A percentile compares a stretch with the other conserved stretches of the same genome.
Conservation (phyloP, 208 protist genomes). For the Trypanosoma vivax region DNA sequence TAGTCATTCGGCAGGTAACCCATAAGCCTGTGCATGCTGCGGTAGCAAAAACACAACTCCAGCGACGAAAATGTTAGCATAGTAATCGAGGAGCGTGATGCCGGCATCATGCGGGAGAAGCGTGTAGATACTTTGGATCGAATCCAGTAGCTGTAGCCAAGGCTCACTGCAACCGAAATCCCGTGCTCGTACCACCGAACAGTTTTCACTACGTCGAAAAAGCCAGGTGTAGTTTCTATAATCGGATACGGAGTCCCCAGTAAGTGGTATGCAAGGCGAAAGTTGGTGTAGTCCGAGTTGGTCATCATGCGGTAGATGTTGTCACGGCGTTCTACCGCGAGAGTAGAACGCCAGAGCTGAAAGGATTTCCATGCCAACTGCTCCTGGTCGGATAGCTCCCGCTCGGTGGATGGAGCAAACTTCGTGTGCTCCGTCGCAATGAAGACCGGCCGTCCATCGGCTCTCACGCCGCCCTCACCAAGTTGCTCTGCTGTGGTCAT, state of each 20-base stretch:
- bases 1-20: constrained; percentile 83
- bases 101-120: constrained; percentile 28
- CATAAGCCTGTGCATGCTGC: constrained; percentile 71
- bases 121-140: constrained; percentile 62
- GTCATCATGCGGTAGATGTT: constrained; percentile 65
- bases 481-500: constrained; percentile 33
- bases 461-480: constrained; percentile 50
- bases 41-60: constrained; percentile 74
- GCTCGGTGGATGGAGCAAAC: constrained; percentile 49
- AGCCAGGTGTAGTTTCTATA: constrained; percentile 39
- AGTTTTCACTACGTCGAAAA: constrained; percentile 38
- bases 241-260: constrained; percentile 82
- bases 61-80: constrained; percentile 47
- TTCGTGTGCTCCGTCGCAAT: constrained; percentile 71
- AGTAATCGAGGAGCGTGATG: constrained; percentile 26
- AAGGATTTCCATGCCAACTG: constrained; percentile 85
- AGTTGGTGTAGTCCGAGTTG: constrained; percentile 81
- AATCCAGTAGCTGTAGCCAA: constrained; percentile 66
- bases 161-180: constrained; percentile 18
- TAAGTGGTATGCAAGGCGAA: constrained; percentile 66
- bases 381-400: constrained; percentile 81
- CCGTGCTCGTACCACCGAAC: constrained; percentile 83
- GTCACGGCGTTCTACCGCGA: constrained; percentile 74
- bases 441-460: constrained; percentile 60
- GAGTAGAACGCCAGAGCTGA: constrained; percentile 74